These are phyloP conservation scores for Cnidoscolus chayamansa DNA, from an alignment of 441 rosid species.

Conservation along the genomic window DNA sequence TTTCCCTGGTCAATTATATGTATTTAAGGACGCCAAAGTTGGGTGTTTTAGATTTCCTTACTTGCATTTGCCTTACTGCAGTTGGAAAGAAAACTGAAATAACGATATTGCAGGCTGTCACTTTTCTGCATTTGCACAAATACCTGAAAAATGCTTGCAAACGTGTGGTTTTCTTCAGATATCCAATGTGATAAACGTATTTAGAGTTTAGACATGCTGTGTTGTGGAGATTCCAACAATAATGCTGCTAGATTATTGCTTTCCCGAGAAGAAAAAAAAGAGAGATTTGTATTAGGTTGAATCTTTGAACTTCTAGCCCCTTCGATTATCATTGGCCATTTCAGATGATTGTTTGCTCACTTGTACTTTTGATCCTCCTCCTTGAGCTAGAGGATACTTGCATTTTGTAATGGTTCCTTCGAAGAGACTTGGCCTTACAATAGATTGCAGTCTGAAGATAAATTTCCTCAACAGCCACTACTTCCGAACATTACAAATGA, in stretches of 20 bases:
- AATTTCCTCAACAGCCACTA: neutral
- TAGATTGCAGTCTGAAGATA: neutral
- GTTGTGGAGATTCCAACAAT: neutral
- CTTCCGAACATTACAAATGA: neutral
- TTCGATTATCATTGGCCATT: neutral
- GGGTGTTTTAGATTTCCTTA: neutral
- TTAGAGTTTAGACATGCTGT: neutral
- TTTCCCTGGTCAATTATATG: neutral
- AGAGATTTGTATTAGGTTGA: neutral
- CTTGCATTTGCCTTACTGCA: neutral
- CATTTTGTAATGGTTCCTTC: constrained; percentile 5
- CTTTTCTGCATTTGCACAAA: neutral
- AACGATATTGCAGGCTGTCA: neutral
- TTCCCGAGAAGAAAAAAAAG: neutral
- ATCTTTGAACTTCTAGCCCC: neutral
- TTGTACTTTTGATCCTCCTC: neutral
- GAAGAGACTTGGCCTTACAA: neutral
- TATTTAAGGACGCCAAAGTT: neutral
- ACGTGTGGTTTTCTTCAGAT: neutral
- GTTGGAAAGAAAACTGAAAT: neutral
- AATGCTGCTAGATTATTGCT: neutral
- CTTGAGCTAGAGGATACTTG: neutral
- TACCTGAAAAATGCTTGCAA: neutral
- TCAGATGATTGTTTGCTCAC: neutral
- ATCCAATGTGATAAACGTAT: neutral